Base-by-base conservation (phyloP, 306 rosid species). In the Ammopiptanthus mongolicus region DNA sequence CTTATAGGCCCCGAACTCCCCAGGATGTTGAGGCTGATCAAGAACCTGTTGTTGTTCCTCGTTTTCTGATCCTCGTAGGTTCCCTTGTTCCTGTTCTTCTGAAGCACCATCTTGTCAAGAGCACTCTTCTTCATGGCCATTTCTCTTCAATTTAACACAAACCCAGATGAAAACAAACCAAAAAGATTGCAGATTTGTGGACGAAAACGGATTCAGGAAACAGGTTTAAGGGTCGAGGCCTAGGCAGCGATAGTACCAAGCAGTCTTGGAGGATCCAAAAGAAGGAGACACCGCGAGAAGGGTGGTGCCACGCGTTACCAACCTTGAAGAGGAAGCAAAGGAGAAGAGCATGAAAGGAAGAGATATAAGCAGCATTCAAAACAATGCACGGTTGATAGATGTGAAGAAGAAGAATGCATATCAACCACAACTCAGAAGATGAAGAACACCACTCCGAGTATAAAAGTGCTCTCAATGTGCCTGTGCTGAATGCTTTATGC, bases 1-100 rank as follows among this genome's bases (percentile, higher is more conserved):
- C 97, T 87, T 80, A 93, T 76, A 14, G 97, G 98, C 14, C 98
- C 98, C 5, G 97, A 88, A 59, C 98, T 93, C 14, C 98, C 97
- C 8, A 85, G 55, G 46, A 91, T 88, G 31, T 86, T 93, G 29
- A 93, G 77, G 41, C 80, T 91, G n/a, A 93, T 76, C 88, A 93
- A 67, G 33, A 93, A 79, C 90, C 97, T 82, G 2, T 83, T 60
- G 18, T 2, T 60, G 22, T 5, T 47, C 79, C 41, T 78, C 23
- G n/a, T 9, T 1, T 52, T 63, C 48, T 72, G 52, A 9, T 51
- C 66, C 14, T 21, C 63, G 1, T 46, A 9, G n/a, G 14, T 69
- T 21, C 64, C 69, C 58, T 17, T 82, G 55, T 50, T 78, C 82
- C 46, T 82, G 23, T 17, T 71, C 86, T 76, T 85, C 56, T 72